phyloP scores from a whole-genome alignment of 129 eudicot genomes.

The Chrysanthemum makinoi region DNA sequence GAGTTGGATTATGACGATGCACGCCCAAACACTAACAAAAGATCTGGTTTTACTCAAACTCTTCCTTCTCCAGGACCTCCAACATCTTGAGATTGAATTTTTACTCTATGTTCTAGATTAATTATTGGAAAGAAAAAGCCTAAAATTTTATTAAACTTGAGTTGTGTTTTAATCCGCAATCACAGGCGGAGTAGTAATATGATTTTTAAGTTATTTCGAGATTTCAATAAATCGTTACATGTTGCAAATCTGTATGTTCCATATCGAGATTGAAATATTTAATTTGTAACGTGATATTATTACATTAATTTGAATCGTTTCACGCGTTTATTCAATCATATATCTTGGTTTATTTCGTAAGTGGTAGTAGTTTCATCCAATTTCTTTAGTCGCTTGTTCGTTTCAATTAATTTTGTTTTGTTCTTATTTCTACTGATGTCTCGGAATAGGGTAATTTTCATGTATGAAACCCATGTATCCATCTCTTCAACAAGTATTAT shows the following conservation, averaged over 20 bases:
- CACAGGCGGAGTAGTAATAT: not conserved
- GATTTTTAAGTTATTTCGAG: not conserved
- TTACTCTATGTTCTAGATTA: conserved; percentile 3
- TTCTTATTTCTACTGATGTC: too few relatives aligned
- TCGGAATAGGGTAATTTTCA: too few relatives aligned
- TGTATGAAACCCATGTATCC: too few relatives aligned
- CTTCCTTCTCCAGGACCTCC: conserved; percentile 19
- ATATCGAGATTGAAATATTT: not conserved
- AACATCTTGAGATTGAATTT: conserved; percentile 1
- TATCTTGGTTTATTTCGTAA: too few relatives aligned
- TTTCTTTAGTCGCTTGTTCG: too few relatives aligned
- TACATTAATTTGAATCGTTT: too few relatives aligned
- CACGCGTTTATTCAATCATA: too few relatives aligned
- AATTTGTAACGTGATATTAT: not conserved
- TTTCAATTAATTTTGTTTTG: too few relatives aligned
- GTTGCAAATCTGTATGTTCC: not conserved
- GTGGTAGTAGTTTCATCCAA: too few relatives aligned
- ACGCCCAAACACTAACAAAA: conserved; percentile 30
- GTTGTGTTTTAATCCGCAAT: conserved; percentile 7
- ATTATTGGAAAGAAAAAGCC: not conserved
- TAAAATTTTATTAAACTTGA: not conserved
- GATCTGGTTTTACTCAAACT: conserved; percentile 22
- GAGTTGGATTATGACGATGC: conserved; percentile 33
- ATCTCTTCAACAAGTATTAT: too few relatives aligned
- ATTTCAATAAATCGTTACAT: conserved; percentile 7